Evolutionary conservation across 257 asterid genomes (phyloP).

Genomic region (Mentha longifolia): DNA sequence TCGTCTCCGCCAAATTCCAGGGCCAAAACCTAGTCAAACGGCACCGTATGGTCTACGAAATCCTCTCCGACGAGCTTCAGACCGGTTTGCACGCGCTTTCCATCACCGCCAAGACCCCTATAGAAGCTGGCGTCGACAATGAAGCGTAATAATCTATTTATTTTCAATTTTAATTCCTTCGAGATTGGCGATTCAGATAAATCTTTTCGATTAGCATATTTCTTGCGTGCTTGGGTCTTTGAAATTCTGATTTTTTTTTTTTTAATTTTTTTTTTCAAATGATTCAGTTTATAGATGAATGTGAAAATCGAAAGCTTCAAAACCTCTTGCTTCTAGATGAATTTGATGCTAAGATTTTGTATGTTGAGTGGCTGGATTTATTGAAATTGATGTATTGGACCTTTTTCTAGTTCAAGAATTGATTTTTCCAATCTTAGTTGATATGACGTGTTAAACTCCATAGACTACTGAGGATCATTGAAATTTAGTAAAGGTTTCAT

Average conservation of each 20-base stretch:
- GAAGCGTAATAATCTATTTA: background rate
- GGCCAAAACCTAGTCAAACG: conserved; percentile 83
- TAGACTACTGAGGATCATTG: conserved; percentile 1
- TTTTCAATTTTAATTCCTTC: background rate
- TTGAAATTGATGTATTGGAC: background rate
- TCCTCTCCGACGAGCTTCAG: conserved; percentile 80
- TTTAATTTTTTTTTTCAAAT: too few relatives aligned
- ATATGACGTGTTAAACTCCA: background rate
- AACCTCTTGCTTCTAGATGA: background rate
- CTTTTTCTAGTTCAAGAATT: background rate
- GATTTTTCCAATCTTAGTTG: background rate
- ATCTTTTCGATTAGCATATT: background rate
- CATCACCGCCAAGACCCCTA: conserved; percentile 80
- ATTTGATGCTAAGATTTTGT: background rate
- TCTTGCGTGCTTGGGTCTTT: background rate
- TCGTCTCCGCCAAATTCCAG: conserved; percentile 71
- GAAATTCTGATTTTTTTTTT: too few relatives aligned
- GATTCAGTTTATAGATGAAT: background rate
- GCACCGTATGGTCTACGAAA: conserved; percentile 87
- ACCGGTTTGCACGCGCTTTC: conserved; percentile 93
- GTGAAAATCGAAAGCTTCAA: background rate
- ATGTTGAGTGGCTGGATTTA: background rate
- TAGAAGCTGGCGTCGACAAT: conserved; percentile 55
- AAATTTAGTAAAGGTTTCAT: background rate
- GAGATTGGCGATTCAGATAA: background rate